phyloP scores from a whole-genome alignment of 306 rosid genomes.

The Carpinus viminea region DNA sequence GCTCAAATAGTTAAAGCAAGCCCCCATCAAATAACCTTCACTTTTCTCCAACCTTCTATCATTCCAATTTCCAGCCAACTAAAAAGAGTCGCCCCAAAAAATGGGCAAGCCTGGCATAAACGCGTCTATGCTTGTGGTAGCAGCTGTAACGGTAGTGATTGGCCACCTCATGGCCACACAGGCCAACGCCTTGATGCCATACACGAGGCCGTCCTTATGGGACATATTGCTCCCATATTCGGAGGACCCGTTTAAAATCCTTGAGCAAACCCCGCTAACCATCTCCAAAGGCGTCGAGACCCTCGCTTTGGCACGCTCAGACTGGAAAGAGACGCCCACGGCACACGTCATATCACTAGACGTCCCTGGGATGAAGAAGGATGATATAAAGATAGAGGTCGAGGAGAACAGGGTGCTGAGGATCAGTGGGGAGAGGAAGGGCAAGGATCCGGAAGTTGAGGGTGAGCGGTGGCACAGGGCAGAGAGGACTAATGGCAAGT shows the following conservation, averaged over 20 bases:
- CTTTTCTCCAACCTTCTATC: background rate
- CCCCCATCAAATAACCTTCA: background rate
- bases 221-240: constrained; percentile 31
- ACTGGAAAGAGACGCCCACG: constrained; percentile 42
- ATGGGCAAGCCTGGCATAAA: background rate
- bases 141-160: background rate
- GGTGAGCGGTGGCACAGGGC: constrained; percentile 45
- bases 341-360: constrained; percentile 39
- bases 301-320: constrained; percentile 45
- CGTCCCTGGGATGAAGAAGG: constrained; percentile 43
- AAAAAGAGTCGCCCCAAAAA: background rate
- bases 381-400: constrained; percentile 39
- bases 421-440: constrained; percentile 46
- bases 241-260: constrained; percentile 51
- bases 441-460: constrained; percentile 8
- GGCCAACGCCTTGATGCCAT: constrained; percentile 35
- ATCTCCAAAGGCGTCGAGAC: constrained; percentile 25
- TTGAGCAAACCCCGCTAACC: constrained; percentile 37
- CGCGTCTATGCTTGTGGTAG: background rate
- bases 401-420: constrained; percentile 48
- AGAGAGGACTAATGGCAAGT: constrained; percentile 39
- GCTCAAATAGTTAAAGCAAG: no score
- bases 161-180: background rate
- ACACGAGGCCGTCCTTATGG: constrained; percentile 34
- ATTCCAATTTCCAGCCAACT: no score